Percentiles rank a stretch among this genome's conserved stretches.
Evolutionary conservation across 805 yeast species (phyloP).

Genomic region (Saccharomycopsis fermentans): DNA sequence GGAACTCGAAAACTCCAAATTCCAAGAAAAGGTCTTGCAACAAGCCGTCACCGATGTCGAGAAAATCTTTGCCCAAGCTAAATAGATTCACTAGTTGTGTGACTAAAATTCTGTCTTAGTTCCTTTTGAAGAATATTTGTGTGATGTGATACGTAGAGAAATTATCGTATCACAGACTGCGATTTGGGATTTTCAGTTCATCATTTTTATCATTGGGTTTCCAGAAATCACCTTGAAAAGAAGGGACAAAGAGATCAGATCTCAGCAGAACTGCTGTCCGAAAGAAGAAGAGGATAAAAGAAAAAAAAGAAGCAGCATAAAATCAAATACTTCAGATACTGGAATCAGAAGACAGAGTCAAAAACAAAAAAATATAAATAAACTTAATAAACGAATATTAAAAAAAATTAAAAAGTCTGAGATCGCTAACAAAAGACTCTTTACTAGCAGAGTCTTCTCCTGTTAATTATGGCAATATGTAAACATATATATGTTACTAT

Average conservation of each 20-base stretch:
- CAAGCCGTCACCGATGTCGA: constrained; percentile 92
- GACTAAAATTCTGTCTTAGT: neutral
- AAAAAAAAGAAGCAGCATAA: too few species aligned
- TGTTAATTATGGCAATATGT: neutral
- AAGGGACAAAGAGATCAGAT: neutral
- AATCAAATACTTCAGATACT: neutral
- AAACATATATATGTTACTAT: neutral
- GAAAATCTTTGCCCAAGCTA: constrained; percentile 49
- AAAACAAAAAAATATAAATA: neutral
- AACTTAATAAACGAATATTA: neutral
- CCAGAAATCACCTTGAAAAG: neutral
- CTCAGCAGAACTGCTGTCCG: too few species aligned
- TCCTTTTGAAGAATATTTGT: neutral
- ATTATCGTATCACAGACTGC: neutral
- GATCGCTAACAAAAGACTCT: neutral
- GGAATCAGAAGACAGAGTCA: neutral
- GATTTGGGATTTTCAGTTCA: too few species aligned
- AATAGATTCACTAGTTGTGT: constrained; percentile 1
- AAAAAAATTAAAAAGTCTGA: neutral
- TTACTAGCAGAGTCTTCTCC: neutral
- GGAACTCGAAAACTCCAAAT: constrained; percentile 76
- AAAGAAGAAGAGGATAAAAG: too few species aligned
- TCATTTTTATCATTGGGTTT: too few species aligned
- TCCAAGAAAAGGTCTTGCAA: constrained; percentile 84
- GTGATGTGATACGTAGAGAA: neutral